phyloP scores from a whole-genome alignment of 331 rosid genomes.

The Saraca asoca region DNA sequence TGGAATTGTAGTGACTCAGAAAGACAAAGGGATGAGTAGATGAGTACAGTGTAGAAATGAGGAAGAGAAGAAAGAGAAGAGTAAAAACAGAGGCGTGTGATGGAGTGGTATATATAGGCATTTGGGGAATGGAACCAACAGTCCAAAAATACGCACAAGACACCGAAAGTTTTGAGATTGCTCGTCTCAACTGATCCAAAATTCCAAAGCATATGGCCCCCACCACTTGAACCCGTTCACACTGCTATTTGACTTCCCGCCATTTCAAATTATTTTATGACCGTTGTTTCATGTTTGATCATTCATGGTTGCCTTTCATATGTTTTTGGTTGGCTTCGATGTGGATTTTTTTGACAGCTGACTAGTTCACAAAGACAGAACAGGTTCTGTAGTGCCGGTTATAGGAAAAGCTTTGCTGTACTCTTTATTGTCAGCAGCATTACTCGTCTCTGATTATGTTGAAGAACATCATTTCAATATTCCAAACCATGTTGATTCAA shows the following conservation, averaged over 20 bases:
- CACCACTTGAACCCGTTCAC: slow-evolving; percentile 65
- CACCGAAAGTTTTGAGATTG: slow-evolving; percentile 83
- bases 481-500: slow-evolving; percentile 27
- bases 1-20: slow-evolving; percentile 14
- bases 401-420: too few species aligned
- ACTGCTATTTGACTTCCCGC: slow-evolving; percentile 48
- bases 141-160: slow-evolving; percentile 48
- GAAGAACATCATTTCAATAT: slow-evolving; percentile 15
- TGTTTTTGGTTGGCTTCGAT: neutral
- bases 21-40: slow-evolving; percentile 26
- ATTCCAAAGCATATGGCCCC: slow-evolving; percentile 64
- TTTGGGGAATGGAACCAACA: slow-evolving; percentile 42
- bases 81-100: slow-evolving; percentile 48
- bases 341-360: too few species aligned
- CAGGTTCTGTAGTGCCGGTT: too few species aligned
- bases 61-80: slow-evolving; percentile 40
- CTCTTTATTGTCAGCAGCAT: too few species aligned
- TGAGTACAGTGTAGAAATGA: slow-evolving; percentile 18
- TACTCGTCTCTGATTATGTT: slow-evolving; percentile 2
- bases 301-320: slow-evolving; percentile 9
- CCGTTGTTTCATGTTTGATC: slow-evolving; percentile 52
- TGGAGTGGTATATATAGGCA: slow-evolving; percentile 47
- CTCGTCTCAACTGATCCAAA: slow-evolving; percentile 68
- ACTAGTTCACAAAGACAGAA: too few species aligned
- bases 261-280: slow-evolving; percentile 33